A percentile compares a stretch with the other conserved stretches of the same genome.
These are phyloP conservation scores for Stephanodiscus minutulus DNA, from an alignment of 108 stramenopile genomes.

Conservation along the genomic window DNA sequence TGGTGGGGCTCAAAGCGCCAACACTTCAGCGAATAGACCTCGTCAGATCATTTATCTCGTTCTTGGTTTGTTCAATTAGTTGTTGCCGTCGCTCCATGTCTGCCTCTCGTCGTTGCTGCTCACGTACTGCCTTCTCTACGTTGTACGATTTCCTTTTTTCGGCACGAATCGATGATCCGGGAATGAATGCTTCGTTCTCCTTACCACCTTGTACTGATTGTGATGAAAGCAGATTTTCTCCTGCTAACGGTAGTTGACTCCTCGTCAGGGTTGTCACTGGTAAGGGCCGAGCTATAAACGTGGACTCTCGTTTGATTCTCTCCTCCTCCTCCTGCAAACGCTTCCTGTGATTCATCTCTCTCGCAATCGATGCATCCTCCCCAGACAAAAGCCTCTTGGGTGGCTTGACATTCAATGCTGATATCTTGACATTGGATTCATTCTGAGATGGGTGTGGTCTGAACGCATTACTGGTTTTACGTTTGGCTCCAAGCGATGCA, in stretches of 20 bases:
- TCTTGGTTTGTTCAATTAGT: slow-evolving; percentile 16
- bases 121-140: slow-evolving; percentile 20
- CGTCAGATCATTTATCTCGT: slow-evolving; percentile 34
- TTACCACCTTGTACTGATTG: slow-evolving; percentile 1
- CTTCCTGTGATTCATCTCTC: slow-evolving; percentile 26
- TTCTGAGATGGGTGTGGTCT: slow-evolving; percentile 25
- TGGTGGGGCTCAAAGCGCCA: not conserved
- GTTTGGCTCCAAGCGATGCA: slow-evolving; percentile 30
- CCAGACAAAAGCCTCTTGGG: slow-evolving; percentile 40
- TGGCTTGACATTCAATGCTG: slow-evolving; percentile 38
- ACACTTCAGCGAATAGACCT: slow-evolving; percentile 13
- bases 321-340: slow-evolving; percentile 33
- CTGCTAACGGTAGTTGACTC: not conserved
- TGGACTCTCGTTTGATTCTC: slow-evolving; percentile 23
- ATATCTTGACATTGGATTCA: slow-evolving; percentile 18
- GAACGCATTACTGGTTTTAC: slow-evolving; percentile 19
- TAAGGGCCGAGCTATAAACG: slow-evolving; percentile 44
- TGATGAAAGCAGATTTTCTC: slow-evolving; percentile 1
- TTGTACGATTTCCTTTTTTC: slow-evolving; percentile 34
- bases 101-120: slow-evolving; percentile 12
- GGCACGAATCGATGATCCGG: slow-evolving; percentile 23
- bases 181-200: slow-evolving; percentile 23
- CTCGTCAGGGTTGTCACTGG: slow-evolving; percentile 22
- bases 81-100: slow-evolving; percentile 12
- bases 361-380: slow-evolving; percentile 36